Evolutionary conservation across 2,329 filamentous ascomycete genomes (phyloP).

Genomic region (Aspergillus pseudonomiae): DNA sequence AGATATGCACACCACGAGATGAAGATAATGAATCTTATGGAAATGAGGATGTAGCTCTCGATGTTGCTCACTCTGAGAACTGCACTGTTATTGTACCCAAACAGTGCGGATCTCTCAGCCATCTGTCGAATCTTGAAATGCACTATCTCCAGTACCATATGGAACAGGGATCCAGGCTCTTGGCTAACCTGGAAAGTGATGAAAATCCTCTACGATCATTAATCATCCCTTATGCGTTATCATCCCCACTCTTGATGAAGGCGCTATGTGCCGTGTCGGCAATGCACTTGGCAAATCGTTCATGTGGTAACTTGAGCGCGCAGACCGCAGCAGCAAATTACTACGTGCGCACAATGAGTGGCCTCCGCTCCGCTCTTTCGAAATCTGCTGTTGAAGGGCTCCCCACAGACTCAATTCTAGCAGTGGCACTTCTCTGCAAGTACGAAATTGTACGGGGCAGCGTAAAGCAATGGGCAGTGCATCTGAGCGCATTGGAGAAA

Average conservation of each 20-base stretch:
- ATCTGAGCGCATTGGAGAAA: slow-evolving; percentile 38
- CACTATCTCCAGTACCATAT: slow-evolving; percentile 44
- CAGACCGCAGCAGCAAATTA: slow-evolving; percentile 36
- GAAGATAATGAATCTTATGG: slow-evolving; percentile 6
- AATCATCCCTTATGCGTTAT: slow-evolving; percentile 40
- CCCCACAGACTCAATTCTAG: slow-evolving; percentile 37
- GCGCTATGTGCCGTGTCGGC: slow-evolving; percentile 43
- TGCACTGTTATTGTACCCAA: slow-evolving; percentile 18
- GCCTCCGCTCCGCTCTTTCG: slow-evolving; percentile 32
- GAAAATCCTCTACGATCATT: slow-evolving; percentile 41
- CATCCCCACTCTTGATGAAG: slow-evolving; percentile 40
- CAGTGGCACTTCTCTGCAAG: slow-evolving; percentile 42
- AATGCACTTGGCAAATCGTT: slow-evolving; percentile 39
- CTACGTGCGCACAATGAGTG: slow-evolving; percentile 38
- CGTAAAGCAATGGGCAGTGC: slow-evolving; percentile 42
- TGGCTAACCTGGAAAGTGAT: slow-evolving; percentile 41
- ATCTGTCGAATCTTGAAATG: slow-evolving; percentile 34
- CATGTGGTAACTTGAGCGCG: slow-evolving; percentile 24
- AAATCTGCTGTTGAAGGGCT: slow-evolving; percentile 20
- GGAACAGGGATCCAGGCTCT: slow-evolving; percentile 36
- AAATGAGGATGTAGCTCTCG: neutral
- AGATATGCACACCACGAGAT: neutral
- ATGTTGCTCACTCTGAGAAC: neutral
- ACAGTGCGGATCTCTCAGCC: slow-evolving; percentile 25
- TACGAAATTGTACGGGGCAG: slow-evolving; percentile 43